Evolutionary conservation across 1,284 basidiomycete species (phyloP), one percentile per base, ranked within the genome.

Genomic region (Malassezia nana): DNA sequence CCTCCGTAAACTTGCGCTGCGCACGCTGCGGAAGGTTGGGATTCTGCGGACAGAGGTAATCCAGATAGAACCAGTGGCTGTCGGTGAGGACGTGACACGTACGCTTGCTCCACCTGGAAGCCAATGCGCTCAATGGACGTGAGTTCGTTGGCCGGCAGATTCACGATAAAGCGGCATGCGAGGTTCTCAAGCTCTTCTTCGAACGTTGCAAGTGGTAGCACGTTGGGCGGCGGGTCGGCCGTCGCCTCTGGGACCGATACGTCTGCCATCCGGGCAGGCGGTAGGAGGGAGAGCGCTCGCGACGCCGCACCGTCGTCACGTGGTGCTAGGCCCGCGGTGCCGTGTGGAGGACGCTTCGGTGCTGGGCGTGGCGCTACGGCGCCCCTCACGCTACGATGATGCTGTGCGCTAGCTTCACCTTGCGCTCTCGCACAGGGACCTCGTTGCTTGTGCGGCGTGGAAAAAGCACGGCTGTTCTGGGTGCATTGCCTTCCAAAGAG

Each of bases 81-180:
- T 18, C 26, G 10, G 40, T 44, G 2, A 44, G 28, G 29, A 54
- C 38, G 31, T 26, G n/a, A 12, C 46, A 60, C 88, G 69, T 75
- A 94, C 87, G 94, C 94, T 81, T 96, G 91, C 77, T 99, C 94
- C 55, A 96, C 89, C 77, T 98, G 94, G 78, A 98, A 98, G 77
- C 89, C 95, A 69, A 98, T 84, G 59, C 94, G 83, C 74, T 94
- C 89, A 57, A 95, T 80, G 20, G 86, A 89, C 47, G 82, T 82
- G 56, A 92, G 82, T 77, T 99, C 94, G 69, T 89, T 86, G 60
- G 87, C 84, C 5, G 94, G 94, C 49, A 99, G 81, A 76, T 98
- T 98, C 64, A 96, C 81, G 66, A 99, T 88, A 76, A 99, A 99
- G 44, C 94, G 87, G 28, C 74, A 72, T 52, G 67, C 67, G 30